Base-by-base conservation (phyloP, 2,329 filamentous ascomycete genomes). In the Aspergillus sp. region DNA sequence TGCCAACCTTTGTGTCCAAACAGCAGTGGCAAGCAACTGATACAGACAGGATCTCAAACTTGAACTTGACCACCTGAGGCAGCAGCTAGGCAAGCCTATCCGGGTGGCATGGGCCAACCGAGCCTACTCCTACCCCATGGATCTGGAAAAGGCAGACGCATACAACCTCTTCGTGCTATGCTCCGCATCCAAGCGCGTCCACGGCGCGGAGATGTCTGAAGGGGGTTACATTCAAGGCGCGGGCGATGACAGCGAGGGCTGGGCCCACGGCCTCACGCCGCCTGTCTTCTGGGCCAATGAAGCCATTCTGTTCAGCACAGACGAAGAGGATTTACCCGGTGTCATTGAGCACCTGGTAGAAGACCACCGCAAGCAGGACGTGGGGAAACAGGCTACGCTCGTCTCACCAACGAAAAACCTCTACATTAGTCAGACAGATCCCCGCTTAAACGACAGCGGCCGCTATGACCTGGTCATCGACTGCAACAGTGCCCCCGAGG, bases 201-300 rank as follows among this genome's bases (percentile, higher is more conserved):
- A 71, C 1, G 85, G 82, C 8, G 81, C 79, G 3, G 87, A 91
- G 62, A 73, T 79, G 55, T 80, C 80, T 29, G 82, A 85, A 60
- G 79, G 78, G 3, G 83, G 82, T 4, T 98, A 98, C 61, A 85
- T 98, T 49, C 93, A 97, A 68, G 93, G 93, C 43, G 91, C 91
- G 0, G 93, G 86, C 2, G 93, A 98, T 65, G 93, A 98, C 64
- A 88, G 86, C 8, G 93, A 98, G 72, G 88, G 87, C 56, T 98
- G 93, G 93, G 85, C 89, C 1, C 72, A 79, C 45, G 88, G 88
- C 0, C 76, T 97, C 10, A 93, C 86, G 0, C 81, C 91, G 0
- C 64, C 72, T 0, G 52, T 91, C 0, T 98, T 95, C 68, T 98
- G 93, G 93, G 67, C 66, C 2, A 74, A 95, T 56, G 72, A 71